Evolutionary conservation across 352 stramenopile species (phyloP).

Genomic region (Saprolegnia parasitica): DNA sequence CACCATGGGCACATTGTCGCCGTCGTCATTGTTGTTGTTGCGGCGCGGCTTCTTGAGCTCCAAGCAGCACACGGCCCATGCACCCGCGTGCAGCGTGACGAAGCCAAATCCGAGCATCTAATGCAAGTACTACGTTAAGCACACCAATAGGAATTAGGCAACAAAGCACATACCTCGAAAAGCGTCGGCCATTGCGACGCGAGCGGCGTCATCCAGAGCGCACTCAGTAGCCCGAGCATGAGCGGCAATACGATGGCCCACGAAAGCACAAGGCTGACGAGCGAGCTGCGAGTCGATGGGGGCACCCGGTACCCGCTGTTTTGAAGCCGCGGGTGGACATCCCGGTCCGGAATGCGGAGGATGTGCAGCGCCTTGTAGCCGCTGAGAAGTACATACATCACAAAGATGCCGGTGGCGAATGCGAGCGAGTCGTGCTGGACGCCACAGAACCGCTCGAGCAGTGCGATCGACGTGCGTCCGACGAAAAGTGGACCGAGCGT

Average conservation of each 20-base stretch:
- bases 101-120: constrained; percentile 43
- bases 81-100: constrained; percentile 60
- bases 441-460: constrained; percentile 62
- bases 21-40: constrained; percentile 33
- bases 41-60: constrained; percentile 42
- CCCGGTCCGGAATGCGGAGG: constrained; percentile 53
- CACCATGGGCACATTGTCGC: constrained; percentile 25
- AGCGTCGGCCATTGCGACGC: constrained; percentile 43
- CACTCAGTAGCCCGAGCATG: constrained; percentile 53
- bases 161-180: constrained; percentile 30
- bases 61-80: constrained; percentile 77
- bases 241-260: constrained; percentile 70
- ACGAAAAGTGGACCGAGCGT: constrained; percentile 69
- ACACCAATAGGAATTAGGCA: background rate
- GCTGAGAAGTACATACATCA: constrained; percentile 71
- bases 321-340: constrained; percentile 52
- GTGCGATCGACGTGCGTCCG: constrained; percentile 56
- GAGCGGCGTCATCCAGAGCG: constrained; percentile 36
- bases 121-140: constrained; percentile 45
- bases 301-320: constrained; percentile 66
- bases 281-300: constrained; percentile 53
- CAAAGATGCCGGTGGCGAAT: constrained; percentile 65
- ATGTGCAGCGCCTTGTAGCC: constrained; percentile 53
- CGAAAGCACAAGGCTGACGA: constrained; percentile 47
- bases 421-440: constrained; percentile 73